These are phyloP conservation scores for Mallotus repandus DNA, from an alignment of 441 rosid genomes.

Conservation along the genomic window DNA sequence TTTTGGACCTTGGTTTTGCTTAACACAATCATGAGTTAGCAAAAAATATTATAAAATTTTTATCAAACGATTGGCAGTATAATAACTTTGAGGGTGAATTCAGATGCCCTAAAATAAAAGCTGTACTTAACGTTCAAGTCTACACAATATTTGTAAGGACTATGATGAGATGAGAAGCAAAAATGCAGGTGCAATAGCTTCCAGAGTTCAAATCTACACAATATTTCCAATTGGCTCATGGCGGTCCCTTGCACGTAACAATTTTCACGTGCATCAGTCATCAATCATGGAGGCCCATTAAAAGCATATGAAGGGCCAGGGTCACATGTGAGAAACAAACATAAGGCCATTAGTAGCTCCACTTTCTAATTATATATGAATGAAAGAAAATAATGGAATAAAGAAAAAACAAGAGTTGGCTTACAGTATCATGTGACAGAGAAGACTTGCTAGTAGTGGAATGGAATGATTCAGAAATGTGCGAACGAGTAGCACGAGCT, in stretches of 20 bases:
- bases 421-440: conserved; percentile 58
- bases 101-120: too few species aligned
- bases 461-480: conserved; percentile 55
- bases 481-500: conserved; percentile 57
- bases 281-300: background rate
- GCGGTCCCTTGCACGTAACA: background rate
- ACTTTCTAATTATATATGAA: conserved; percentile 1
- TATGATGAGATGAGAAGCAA: background rate
- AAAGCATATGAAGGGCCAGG: background rate
- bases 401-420: conserved; percentile 27
- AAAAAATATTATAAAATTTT: background rate
- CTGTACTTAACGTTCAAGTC: background rate
- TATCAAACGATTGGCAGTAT: background rate
- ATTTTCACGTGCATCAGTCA: background rate
- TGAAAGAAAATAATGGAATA: conserved; percentile 26
- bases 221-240: too few species aligned
- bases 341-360: background rate
- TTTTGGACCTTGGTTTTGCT: background rate
- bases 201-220: background rate
- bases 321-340: background rate
- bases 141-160: background rate
- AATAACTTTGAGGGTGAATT: background rate
- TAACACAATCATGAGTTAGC: background rate
- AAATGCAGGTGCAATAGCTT: background rate
- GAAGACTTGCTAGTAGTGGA: conserved; percentile 61